These are phyloP conservation scores for Elongisporangium prolatum DNA, from an alignment of 352 stramenopile species.

Conservation along the genomic window DNA sequence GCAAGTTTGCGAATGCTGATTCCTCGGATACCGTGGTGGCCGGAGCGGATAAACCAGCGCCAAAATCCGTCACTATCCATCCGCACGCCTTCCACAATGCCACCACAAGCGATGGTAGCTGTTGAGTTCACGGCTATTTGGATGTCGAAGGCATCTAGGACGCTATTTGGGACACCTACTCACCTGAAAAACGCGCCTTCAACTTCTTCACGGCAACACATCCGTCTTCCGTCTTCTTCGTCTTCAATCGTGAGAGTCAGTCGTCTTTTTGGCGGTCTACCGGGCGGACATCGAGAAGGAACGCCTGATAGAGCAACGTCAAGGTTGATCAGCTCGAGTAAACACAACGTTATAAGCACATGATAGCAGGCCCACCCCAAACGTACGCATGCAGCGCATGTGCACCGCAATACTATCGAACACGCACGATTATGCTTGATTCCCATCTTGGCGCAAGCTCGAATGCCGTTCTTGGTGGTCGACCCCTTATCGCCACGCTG, in stretches of 20 bases:
- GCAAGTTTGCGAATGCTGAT: slow-evolving; percentile 3
- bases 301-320: background rate
- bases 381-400: too few relatives aligned
- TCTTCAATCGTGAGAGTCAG: too few relatives aligned
- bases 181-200: slow-evolving; percentile 2
- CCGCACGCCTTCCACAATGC: background rate
- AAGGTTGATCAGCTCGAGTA: background rate
- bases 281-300: slow-evolving; percentile 1
- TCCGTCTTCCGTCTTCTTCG: background rate
- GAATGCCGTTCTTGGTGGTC: too few relatives aligned
- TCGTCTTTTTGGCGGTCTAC: background rate
- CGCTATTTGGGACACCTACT: slow-evolving; percentile 1
- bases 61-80: too few relatives aligned
- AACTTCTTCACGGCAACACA: background rate
- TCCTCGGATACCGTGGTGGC: too few relatives aligned
- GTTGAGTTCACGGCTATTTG: background rate
- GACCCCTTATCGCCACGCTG: too few relatives aligned
- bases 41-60: too few relatives aligned
- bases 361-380: too few relatives aligned
- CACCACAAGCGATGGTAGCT: background rate
- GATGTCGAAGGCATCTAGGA: background rate
- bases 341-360: background rate
- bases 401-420: too few relatives aligned
- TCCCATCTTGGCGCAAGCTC: too few relatives aligned
- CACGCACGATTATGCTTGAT: too few relatives aligned